Evolutionary conservation across 139 green algal genomes (phyloP).

Genomic region (Chlorella sp.): DNA sequence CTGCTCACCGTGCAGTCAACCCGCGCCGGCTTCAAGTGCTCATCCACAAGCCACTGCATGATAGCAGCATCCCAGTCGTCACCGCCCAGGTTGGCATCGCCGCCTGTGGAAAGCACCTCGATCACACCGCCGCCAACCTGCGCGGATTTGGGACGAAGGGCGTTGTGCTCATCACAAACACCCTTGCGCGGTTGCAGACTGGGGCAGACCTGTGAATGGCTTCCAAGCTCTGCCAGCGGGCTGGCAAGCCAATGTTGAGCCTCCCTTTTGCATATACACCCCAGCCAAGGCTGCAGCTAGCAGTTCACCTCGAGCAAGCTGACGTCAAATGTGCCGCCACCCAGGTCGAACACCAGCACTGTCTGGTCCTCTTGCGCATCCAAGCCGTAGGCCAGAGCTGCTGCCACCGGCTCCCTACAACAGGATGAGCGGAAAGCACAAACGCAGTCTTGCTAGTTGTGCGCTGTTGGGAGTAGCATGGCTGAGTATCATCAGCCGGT

Average conservation of each 20-base stretch:
- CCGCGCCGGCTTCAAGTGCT: slow-evolving; percentile 63
- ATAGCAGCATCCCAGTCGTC: slow-evolving; percentile 89
- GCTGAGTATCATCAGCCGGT: too few relatives aligned
- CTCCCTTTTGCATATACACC: too few relatives aligned
- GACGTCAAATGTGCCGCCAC: slow-evolving; percentile 92
- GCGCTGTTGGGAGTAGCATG: too few relatives aligned
- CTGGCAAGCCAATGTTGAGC: too few relatives aligned
- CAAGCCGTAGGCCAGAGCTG: slow-evolving; percentile 90
- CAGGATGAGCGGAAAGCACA: too few relatives aligned
- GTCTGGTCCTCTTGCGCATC: slow-evolving; percentile 80
- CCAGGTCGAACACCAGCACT: slow-evolving; percentile 93
- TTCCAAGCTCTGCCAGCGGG: too few relatives aligned
- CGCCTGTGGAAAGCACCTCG: slow-evolving; percentile 89
- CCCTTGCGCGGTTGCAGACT: background rate
- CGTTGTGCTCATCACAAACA: background rate
- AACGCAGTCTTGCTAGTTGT: too few relatives aligned
- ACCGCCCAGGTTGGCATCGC: slow-evolving; percentile 85
- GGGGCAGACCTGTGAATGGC: too few relatives aligned
- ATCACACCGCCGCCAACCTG: slow-evolving; percentile 80
- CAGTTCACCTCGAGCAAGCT: slow-evolving; percentile 84
- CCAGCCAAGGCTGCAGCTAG: slow-evolving; percentile 63
- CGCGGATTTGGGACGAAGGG: background rate
- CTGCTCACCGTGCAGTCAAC: slow-evolving; percentile 22
- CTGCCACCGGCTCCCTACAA: slow-evolving; percentile 85
- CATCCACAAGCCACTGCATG: slow-evolving; percentile 64